Percentiles rank a stretch among this genome's conserved stretches.
Evolutionary conservation across 1,284 basidiomycete species (phyloP).

Genomic region (Leccinum pachyderme): DNA sequence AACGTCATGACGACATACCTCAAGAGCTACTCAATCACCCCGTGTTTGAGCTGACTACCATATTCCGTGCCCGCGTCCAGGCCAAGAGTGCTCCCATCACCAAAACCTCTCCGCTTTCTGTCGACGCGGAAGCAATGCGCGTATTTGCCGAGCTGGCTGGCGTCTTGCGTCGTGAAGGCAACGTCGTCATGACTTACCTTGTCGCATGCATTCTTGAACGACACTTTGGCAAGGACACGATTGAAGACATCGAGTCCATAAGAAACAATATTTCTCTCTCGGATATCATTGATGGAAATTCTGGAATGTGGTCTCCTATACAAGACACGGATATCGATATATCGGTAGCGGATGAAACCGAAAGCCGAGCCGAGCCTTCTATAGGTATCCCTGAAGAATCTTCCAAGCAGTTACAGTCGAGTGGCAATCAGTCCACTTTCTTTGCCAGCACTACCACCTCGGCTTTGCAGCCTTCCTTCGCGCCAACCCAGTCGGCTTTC

Average conservation of each 20-base stretch:
- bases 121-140: constrained; percentile 63
- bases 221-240: constrained; percentile 68
- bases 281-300: constrained; percentile 80
- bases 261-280: constrained; percentile 57
- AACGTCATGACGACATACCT: constrained; percentile 82
- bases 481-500: constrained; percentile 39
- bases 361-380: constrained; percentile 21
- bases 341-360: constrained; percentile 24
- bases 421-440: constrained; percentile 34
- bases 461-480: constrained; percentile 15
- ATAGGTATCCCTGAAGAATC: constrained; percentile 4
- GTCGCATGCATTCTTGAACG: constrained; percentile 73
- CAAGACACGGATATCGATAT: constrained; percentile 30
- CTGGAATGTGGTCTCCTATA: constrained; percentile 27
- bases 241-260: constrained; percentile 76
- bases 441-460: neutral
- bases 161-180: constrained; percentile 56
- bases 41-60: constrained; percentile 78
- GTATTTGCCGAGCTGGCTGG: constrained; percentile 61
- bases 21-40: constrained; percentile 67
- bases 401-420: constrained; percentile 24
- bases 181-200: constrained; percentile 68
- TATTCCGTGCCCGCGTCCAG: constrained; percentile 81
- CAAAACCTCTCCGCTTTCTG: constrained; percentile 57
- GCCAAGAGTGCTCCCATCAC: constrained; percentile 74